These are phyloP conservation scores for Yamadazyma triangularis DNA, from an alignment of 1,139 yeast species.

Conservation along the genomic window DNA sequence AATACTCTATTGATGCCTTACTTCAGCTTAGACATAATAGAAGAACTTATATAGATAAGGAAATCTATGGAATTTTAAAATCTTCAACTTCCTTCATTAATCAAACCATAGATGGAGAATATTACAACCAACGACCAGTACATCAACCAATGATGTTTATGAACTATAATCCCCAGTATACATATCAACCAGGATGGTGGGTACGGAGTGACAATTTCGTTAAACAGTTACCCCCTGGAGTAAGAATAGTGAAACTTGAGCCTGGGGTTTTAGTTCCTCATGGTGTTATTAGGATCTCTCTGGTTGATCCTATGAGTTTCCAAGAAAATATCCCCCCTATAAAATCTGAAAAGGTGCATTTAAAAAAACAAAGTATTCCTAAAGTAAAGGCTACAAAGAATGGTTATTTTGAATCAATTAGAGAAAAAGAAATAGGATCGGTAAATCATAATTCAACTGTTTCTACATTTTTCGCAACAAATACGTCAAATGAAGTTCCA, in stretches of 20 bases:
- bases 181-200: background rate
- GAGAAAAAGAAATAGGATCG: no score
- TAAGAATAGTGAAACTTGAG: slow-evolving; percentile 16
- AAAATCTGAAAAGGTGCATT: background rate
- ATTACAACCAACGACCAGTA: no score
- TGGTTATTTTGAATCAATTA: background rate
- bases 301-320: slow-evolving; percentile 5
- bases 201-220: background rate
- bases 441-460: background rate
- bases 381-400: background rate
- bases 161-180: no score
- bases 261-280: slow-evolving; percentile 22
- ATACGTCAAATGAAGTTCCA: background rate
- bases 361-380: slow-evolving; percentile 1
- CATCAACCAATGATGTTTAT: no score
- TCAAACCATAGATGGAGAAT: no score
- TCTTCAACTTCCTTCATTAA: no score
- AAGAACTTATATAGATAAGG: no score
- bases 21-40: no score
- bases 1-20: no score
- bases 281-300: slow-evolving; percentile 16
- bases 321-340: no score
- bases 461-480: background rate
- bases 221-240: slow-evolving; percentile 9
- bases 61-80: no score